These are phyloP conservation scores for Agaricus blazei DNA, from an alignment of 768 basidiomycete genomes.

Conservation along the genomic window DNA sequence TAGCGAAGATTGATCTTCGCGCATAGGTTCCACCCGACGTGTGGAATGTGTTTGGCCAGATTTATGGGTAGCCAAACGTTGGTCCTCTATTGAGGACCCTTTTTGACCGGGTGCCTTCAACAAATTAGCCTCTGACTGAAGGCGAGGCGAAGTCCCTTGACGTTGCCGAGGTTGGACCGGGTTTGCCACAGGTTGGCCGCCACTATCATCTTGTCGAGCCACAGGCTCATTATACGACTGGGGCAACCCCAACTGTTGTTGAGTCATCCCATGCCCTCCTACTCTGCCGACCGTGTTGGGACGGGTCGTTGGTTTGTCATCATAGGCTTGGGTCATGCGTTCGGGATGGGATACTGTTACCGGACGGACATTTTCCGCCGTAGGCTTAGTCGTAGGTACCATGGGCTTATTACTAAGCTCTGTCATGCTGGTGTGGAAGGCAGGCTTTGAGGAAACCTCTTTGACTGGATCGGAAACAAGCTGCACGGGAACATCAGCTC, in stretches of 20 bases:
- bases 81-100: background rate
- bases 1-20: background rate
- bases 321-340: background rate
- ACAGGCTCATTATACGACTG: background rate
- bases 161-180: background rate
- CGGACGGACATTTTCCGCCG: background rate
- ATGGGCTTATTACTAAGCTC: background rate
- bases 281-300: background rate
- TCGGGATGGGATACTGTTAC: background rate
- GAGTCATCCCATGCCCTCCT: background rate
- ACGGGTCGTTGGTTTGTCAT: background rate
- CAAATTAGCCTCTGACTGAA: background rate
- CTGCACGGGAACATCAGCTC: background rate
- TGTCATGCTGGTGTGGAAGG: background rate
- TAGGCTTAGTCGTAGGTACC: background rate
- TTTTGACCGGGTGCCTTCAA: background rate
- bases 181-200: background rate
- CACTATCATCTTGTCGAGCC: background rate
- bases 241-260: background rate
- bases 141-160: slow-evolving; percentile 1
- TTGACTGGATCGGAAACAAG: background rate
- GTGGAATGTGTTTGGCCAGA: background rate
- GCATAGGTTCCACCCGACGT: background rate
- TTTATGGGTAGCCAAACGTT: background rate
- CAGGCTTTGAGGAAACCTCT: background rate